Evolutionary conservation across 129 eudicot species (phyloP).

Genomic region (Escallonia rubra): DNA sequence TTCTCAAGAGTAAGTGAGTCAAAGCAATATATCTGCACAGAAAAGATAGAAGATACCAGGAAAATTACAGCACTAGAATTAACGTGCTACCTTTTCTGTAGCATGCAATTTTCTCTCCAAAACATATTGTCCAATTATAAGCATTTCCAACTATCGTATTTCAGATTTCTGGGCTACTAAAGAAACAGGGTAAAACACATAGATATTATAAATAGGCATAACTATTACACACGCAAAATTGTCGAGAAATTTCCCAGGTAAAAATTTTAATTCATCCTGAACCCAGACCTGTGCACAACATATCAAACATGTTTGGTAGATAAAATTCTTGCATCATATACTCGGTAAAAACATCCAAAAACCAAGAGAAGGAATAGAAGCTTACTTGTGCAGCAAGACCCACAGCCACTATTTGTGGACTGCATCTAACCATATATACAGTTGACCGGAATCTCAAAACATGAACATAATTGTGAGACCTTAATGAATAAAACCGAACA

Average conservation of each 20-base stretch:
- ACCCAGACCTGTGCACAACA: no score
- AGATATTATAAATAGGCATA: not conserved
- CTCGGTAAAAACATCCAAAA: no score
- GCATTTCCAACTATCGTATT: not conserved
- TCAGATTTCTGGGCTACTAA: not conserved
- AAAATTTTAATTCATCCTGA: no score
- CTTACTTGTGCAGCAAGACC: constrained; percentile 93
- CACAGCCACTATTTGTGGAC: constrained; percentile 87
- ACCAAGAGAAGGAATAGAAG: not conserved
- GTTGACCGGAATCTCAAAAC: constrained; percentile 79
- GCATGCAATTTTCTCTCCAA: not conserved
- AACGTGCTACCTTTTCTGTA: not conserved
- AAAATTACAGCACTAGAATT: not conserved
- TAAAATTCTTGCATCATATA: no score
- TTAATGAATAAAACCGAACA: constrained; percentile 88
- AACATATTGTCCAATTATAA: constrained; percentile 4
- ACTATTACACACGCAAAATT: not conserved
- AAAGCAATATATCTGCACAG: constrained; percentile 85
- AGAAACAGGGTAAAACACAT: not conserved
- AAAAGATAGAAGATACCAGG: constrained; percentile 11
- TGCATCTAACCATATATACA: constrained; percentile 93
- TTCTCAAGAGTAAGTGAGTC: constrained; percentile 90
- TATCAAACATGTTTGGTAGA: no score
- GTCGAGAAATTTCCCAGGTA: not conserved
- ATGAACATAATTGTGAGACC: constrained; percentile 77